Evolutionary conservation across 345 rosid species (phyloP).

Genomic region (Firmiana major): DNA sequence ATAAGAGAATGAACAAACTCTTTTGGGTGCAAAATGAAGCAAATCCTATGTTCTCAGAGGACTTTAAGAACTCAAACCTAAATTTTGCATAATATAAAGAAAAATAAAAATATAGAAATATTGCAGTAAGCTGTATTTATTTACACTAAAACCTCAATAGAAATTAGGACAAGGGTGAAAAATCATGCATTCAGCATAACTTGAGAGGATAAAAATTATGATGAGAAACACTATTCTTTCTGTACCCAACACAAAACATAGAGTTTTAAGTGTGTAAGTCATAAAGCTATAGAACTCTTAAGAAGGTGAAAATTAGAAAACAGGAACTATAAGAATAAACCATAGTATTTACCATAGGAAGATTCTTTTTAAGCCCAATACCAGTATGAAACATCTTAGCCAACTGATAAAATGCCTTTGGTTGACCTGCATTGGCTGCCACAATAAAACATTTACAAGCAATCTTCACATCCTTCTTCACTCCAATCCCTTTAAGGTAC

Average conservation of each 20-base stretch:
- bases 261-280: not conserved
- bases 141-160: not conserved
- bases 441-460: conserved; percentile 66
- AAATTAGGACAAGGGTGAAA: not conserved
- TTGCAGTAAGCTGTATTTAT: not conserved
- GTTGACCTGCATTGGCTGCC: conserved; percentile 95
- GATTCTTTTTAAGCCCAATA: conserved; percentile 82
- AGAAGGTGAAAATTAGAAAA: not conserved
- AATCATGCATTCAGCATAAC: not conserved
- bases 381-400: conserved; percentile 99
- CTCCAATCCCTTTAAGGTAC: conserved; percentile 87
- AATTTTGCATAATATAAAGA: not conserved
- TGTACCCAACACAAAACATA: not conserved
- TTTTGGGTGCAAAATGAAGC: not conserved
- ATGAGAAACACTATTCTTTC: not conserved
- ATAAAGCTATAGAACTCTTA: not conserved
- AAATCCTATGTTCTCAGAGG: not conserved
- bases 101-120: not conserved
- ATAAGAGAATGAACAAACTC: not conserved
- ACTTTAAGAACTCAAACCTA: not conserved
- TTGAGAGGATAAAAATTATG: not conserved
- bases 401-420: conserved; percentile 95
- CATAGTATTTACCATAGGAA: conserved; percentile 51
- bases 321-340: conserved; percentile 3
- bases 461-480: conserved; percentile 74